A percentile compares a stretch with the other conserved stretches of the same genome.
These are phyloP conservation scores for Dictyostelium purpureum DNA, from an alignment of 78 protist genomes.

Conservation along the genomic window DNA sequence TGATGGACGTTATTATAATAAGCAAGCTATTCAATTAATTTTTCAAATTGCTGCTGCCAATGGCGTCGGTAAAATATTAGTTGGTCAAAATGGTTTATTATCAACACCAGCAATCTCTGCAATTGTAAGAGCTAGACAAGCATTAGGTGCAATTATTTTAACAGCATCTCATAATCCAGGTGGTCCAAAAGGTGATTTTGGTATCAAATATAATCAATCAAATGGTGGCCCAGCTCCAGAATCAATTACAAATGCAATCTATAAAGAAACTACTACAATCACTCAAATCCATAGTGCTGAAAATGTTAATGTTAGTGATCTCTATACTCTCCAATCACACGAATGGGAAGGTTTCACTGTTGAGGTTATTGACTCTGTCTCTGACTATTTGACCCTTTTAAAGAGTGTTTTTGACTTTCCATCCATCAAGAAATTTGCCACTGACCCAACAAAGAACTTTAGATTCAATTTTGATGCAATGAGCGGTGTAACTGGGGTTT, in stretches of 20 bases:
- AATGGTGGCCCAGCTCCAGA: slow-evolving; percentile 99
- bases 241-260: slow-evolving; percentile 91
- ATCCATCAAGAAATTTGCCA: slow-evolving; percentile 61
- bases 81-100: slow-evolving; percentile 93
- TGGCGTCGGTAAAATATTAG: slow-evolving; percentile 82
- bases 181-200: slow-evolving; percentile 96
- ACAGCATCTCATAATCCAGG: slow-evolving; percentile 99
- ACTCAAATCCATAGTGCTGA: slow-evolving; percentile 38
- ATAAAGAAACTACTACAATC: slow-evolving; percentile 67
- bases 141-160: slow-evolving; percentile 90
- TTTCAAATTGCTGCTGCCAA: slow-evolving; percentile 94
- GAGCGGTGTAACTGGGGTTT: slow-evolving; percentile 98
- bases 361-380: slow-evolving; percentile 89
- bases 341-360: slow-evolving; percentile 41
- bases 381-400: slow-evolving; percentile 84
- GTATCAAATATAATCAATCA: slow-evolving; percentile 96
- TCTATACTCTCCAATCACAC: not conserved
- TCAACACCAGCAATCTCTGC: slow-evolving; percentile 98
- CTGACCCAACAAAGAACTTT: slow-evolving; percentile 81
- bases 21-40: slow-evolving; percentile 90
- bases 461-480: slow-evolving; percentile 89
- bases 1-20: slow-evolving; percentile 95
- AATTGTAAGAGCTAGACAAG: slow-evolving; percentile 85
- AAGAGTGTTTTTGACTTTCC: slow-evolving; percentile 92
- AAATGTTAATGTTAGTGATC: not conserved